Conservation (phyloP, 106 monocot genomes). For the Cymbidium sinense region DNA sequence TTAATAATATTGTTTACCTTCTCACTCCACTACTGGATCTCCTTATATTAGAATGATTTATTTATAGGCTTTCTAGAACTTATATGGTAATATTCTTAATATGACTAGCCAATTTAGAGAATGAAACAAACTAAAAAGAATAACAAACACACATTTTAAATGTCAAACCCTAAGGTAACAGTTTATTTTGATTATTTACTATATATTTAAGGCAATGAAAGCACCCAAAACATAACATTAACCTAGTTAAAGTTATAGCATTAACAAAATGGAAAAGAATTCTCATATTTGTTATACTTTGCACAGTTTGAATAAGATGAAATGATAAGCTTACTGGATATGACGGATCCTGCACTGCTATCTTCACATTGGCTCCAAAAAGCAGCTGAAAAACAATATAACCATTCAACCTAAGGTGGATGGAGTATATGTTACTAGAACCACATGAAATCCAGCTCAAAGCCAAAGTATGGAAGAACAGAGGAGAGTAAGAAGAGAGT, state of each 20-base stretch:
- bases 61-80: not conserved
- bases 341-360: constrained; percentile 94
- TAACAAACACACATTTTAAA: not conserved
- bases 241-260: not conserved
- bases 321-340: constrained; percentile 58
- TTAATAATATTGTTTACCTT: too few species aligned
- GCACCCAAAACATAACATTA: not conserved
- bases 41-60: too few species aligned
- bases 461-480: not conserved
- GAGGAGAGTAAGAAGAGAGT: not conserved
- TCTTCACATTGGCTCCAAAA: constrained; percentile 81
- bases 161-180: not conserved
- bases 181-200: not conserved
- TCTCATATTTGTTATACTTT: not conserved
- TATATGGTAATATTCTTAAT: not conserved
- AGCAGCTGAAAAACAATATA: constrained; percentile 48
- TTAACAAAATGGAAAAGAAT: not conserved
- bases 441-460: not conserved
- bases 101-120: not conserved
- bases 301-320: not conserved
- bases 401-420: not conserved
- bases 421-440: not conserved
- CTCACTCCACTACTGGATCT: too few species aligned
- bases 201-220: not conserved
- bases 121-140: not conserved